These are phyloP conservation scores for Penicillium sp. DNA, from an alignment of 2,329 filamentous ascomycete species.

Conservation along the genomic window DNA sequence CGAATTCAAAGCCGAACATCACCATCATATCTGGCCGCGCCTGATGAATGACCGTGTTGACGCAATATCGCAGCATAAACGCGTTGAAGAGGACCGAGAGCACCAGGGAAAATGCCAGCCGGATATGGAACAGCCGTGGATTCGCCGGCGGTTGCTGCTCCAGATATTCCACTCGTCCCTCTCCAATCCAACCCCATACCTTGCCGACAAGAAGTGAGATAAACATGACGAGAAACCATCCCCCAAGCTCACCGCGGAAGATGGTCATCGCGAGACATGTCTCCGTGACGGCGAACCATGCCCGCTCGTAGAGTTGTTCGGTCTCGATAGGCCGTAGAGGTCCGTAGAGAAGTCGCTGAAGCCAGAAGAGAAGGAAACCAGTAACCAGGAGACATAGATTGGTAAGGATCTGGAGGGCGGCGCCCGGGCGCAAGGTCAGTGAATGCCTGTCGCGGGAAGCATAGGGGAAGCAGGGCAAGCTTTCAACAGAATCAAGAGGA, in stretches of 20 bases:
- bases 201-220: conserved; percentile 87
- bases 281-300: conserved; percentile 97
- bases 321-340: conserved; percentile 88
- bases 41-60: conserved; percentile 78
- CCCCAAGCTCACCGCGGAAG: conserved; percentile 90
- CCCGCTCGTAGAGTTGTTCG: conserved; percentile 94
- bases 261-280: conserved; percentile 98
- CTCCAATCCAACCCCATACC: conserved; percentile 97
- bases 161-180: conserved; percentile 86
- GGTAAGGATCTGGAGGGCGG: conserved; percentile 68
- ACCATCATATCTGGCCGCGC: conserved; percentile 99
- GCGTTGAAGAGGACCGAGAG: conserved; percentile 74
- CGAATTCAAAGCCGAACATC: conserved; percentile 98
- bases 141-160: conserved; percentile 94
- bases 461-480: too few species aligned
- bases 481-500: conserved; percentile 13
- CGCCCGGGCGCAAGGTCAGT: conserved; percentile 8
- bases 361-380: conserved; percentile 74
- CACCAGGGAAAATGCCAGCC: conserved; percentile 73
- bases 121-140: conserved; percentile 79
- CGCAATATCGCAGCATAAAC: conserved; percentile 75
- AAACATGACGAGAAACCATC: conserved; percentile 96
- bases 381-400: conserved; percentile 84
- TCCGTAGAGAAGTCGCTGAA: conserved; percentile 89
- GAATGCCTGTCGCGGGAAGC: too few species aligned